phyloP scores from a whole-genome alignment of 116 monocot genomes.

The Papilionanthe hybrid region DNA sequence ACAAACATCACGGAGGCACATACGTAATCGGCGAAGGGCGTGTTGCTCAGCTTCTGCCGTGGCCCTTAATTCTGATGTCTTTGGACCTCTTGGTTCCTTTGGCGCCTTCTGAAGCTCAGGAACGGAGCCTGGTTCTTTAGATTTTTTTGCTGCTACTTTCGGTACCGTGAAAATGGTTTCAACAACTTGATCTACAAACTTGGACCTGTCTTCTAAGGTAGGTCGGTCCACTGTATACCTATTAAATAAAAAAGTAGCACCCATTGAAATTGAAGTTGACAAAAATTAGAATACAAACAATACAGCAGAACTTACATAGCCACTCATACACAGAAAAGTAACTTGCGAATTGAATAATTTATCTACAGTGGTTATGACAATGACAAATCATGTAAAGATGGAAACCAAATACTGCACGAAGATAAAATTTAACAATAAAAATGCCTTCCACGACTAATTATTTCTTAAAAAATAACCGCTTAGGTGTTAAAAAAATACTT shows the following conservation, averaged over 20 bases:
- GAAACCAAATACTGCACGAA: background rate
- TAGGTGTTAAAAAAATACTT: background rate
- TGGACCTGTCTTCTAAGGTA: conserved; percentile 52
- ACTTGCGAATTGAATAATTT: background rate
- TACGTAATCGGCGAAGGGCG: conserved; percentile 82
- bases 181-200: conserved; percentile 55
- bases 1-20: conserved; percentile 98
- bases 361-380: background rate
- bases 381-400: background rate
- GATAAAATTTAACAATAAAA: background rate
- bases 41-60: conserved; percentile 94
- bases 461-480: background rate
- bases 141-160: conserved; percentile 43
- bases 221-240: conserved; percentile 85
- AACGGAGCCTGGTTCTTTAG: conserved; percentile 37
- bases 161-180: conserved; percentile 58
- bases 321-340: background rate
- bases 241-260: conserved; percentile 14
- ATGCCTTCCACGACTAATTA: background rate
- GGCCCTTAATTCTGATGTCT: conserved; percentile 73
- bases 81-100: conserved; percentile 66
- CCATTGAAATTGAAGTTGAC: background rate
- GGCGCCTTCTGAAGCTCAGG: conserved; percentile 77
- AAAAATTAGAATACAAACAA: background rate
- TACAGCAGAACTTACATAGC: background rate